A percentile compares a stretch with the other conserved stretches of the same genome.
These are phyloP conservation scores for Candida caryicola DNA, from an alignment of 805 yeast genomes.

Conservation along the genomic window DNA sequence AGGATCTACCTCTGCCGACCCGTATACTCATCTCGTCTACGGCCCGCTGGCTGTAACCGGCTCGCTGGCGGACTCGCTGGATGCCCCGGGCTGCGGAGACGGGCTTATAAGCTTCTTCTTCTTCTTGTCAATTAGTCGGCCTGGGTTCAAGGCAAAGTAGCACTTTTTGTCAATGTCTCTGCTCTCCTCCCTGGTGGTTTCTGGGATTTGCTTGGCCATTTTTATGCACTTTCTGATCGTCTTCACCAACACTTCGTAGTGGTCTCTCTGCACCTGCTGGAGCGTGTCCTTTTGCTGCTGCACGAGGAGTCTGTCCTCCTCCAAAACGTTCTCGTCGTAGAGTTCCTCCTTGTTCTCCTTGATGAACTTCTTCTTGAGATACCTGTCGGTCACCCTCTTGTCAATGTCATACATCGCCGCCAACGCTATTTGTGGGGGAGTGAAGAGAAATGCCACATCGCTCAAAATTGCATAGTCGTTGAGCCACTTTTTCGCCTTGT, in stretches of 20 bases:
- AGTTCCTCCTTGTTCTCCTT: conserved; percentile 10
- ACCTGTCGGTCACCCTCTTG: conserved; percentile 59
- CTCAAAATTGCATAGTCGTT: conserved; percentile 64
- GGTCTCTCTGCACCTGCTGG: conserved; percentile 19
- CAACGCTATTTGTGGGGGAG: conserved; percentile 95
- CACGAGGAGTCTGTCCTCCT: conserved; percentile 10
- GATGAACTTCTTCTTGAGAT: conserved; percentile 62
- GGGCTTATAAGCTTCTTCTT: conserved; percentile 19
- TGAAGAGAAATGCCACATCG: conserved; percentile 71
- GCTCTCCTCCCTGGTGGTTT: conserved; percentile 60
- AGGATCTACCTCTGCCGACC: too few relatives aligned
- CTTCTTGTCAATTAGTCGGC: conserved; percentile 46
- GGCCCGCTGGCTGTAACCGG: too few relatives aligned
- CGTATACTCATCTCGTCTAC: too few relatives aligned
- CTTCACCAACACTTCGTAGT: conserved; percentile 44
- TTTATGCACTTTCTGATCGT: conserved; percentile 50
- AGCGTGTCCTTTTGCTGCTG: conserved; percentile 3
- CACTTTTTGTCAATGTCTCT: conserved; percentile 61
- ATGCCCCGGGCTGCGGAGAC: background rate
- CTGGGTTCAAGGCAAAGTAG: conserved; percentile 62
- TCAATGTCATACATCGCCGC: conserved; percentile 76
- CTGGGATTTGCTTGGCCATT: conserved; percentile 39
- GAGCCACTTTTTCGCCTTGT: conserved; percentile 61
- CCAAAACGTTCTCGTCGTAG: conserved; percentile 1
- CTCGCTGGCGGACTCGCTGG: too few relatives aligned